Conservation (phyloP, 2,329 filamentous ascomycete genomes). For the Microcyclosporella mali region DNA sequence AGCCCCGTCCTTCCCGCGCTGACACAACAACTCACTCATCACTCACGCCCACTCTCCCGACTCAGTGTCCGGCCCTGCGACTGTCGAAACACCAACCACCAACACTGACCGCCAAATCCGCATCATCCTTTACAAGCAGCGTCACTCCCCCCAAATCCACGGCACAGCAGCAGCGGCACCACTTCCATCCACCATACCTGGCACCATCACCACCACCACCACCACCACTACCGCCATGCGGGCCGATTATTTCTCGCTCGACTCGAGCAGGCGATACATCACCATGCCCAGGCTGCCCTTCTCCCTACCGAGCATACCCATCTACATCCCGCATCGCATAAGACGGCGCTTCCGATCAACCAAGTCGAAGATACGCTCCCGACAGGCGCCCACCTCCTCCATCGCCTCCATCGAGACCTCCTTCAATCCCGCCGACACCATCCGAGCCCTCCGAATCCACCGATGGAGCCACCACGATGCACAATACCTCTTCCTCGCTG, state of each 20-base stretch:
- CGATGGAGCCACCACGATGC: conserved; percentile 77
- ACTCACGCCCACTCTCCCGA: too few relatives aligned
- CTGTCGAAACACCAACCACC: not conserved
- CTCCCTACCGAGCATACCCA: conserved; percentile 44
- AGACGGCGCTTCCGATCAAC: conserved; percentile 58
- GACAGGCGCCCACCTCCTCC: conserved; percentile 62
- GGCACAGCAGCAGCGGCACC: not conserved
- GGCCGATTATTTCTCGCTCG: conserved; percentile 24
- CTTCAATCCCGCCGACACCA: conserved; percentile 70
- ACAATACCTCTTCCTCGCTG: conserved; percentile 71
- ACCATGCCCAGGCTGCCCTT: conserved; percentile 40
- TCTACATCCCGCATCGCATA: conserved; percentile 57
- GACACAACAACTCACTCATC: too few relatives aligned
- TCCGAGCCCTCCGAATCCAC: conserved; percentile 68
- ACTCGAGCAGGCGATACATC: conserved; percentile 35
- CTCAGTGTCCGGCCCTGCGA: too few relatives aligned
- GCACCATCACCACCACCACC: conserved; percentile 4
- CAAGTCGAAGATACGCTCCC: conserved; percentile 59
- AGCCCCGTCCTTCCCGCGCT: too few relatives aligned
- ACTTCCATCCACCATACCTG: not conserved
- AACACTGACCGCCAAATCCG: not conserved
- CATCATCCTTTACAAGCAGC: not conserved
- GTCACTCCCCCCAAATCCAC: not conserved
- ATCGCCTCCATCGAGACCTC: conserved; percentile 75
- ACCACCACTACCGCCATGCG: conserved; percentile 16